phyloP scores from a whole-genome alignment of 805 yeast species.

The Wickerhamiella kazuoi region DNA sequence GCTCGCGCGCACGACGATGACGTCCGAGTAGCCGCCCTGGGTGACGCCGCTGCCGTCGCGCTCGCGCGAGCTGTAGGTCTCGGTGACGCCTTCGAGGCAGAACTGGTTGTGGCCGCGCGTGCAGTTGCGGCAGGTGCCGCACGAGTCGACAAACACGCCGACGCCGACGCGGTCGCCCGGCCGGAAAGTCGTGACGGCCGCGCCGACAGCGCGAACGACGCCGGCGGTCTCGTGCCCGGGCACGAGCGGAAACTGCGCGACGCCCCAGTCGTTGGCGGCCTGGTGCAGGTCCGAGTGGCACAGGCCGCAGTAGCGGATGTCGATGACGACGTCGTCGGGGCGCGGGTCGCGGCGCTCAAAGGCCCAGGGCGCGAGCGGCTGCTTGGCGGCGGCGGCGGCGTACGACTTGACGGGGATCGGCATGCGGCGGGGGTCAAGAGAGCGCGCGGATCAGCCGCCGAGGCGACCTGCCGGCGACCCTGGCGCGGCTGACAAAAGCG shows the following conservation, averaged over 20 bases:
- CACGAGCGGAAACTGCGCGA: constrained; percentile 20
- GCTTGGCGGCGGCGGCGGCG: not conserved
- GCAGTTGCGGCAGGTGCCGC: constrained; percentile 48
- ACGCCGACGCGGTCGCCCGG: constrained; percentile 68
- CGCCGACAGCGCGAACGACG: constrained; percentile 31
- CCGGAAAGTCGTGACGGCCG: constrained; percentile 30
- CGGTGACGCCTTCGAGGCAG: constrained; percentile 30
- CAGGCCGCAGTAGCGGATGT: constrained; percentile 19
- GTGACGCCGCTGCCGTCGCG: constrained; percentile 46
- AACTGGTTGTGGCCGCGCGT: constrained; percentile 34
- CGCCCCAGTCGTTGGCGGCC: constrained; percentile 35
- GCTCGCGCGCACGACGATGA: constrained; percentile 32
- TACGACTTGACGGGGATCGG: constrained; percentile 1
- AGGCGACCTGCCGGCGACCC: too few relatives aligned
- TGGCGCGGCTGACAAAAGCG: too few relatives aligned
- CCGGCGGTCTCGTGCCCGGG: constrained; percentile 34
- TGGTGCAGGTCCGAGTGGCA: constrained; percentile 46
- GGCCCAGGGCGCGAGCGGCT: constrained; percentile 1
- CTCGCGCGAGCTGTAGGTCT: constrained; percentile 33
- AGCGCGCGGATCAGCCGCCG: too few relatives aligned
- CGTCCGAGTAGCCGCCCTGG: constrained; percentile 29
- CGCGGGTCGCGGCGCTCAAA: constrained; percentile 10
- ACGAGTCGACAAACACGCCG: constrained; percentile 52
- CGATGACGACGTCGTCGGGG: constrained; percentile 20
- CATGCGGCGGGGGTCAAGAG: too few relatives aligned